Evolutionary conservation across 164 flowering plant species (phyloP), one percentile per base, ranked within the genome.

Genomic region (Buxus sempervirens): DNA sequence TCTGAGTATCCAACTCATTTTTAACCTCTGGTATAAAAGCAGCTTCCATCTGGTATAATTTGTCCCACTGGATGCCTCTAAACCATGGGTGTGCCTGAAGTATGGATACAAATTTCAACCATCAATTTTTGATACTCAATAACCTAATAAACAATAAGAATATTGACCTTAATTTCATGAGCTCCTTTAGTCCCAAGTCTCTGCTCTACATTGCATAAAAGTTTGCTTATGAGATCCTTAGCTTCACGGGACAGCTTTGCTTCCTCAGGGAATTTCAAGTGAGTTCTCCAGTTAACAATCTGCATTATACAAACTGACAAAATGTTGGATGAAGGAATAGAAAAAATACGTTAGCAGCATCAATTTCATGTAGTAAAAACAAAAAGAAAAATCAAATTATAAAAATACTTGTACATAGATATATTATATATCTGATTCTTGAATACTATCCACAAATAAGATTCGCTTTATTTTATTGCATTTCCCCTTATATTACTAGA

Each of bases 161-260:
- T 23, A 4, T 63, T 62, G 26, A 82, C 85, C 72, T 80, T 82
- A 64, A 82, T 80, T 73, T 87, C 91, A 76, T 80, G 66, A 19
- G 86, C 88, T 53, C 91, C 91, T 70, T 81, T 85, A n/a, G 88
- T 75, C 27, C 91, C 91, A 25, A 87, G 84, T 72, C 91, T 83
- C 71, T 78, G 82, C 63, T 78, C 81, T 21, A 87, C 91, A 76
- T 84, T 81, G 75, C 91, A 87, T 48, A 87, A 74, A 21, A 87
- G 76, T 74, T 72, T 85, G 71, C 88, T 68, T 14, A 85, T 85
- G 53, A 87, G 80, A 71, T 87, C 89, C 73, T 84, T 87, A 26
- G 89, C 89, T 69, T 84, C 91, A 13, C 76, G 49, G 26, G 91
- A 78, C 45, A 87, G 71, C 76, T 73, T 84, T 72, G 85, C 91